Base-by-base conservation (phyloP, 2,329 filamentous ascomycete genomes). In the Gyromitra esculenta region DNA sequence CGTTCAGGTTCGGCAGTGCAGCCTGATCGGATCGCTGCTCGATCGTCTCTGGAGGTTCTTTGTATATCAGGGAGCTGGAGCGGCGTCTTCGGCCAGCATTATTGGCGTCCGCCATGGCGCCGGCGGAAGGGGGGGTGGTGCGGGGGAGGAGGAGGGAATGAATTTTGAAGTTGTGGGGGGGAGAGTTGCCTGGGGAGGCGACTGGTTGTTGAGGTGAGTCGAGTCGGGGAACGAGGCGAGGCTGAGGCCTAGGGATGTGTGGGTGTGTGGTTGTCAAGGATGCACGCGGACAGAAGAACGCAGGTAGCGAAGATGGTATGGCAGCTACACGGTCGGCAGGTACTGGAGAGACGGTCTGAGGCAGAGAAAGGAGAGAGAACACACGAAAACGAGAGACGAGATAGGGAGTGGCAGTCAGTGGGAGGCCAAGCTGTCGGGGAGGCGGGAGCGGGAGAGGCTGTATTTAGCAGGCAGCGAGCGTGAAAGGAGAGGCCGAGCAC, bases 1-100 rank as follows among this genome's bases (percentile, higher is more conserved):
- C 94, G 85, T 99, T 99, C 82, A 97, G 86, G 83, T 99, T 99
- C 67, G 96, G 96, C 81, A 97, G 87, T 48, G 93, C 92, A 73
- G 94, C 92, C 87, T 98, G 96, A 85, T 99, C 96, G 83, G 92
- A 97, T 85, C 97, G 93, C 85, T 97, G 96, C 87, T 99, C 96
- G 83, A 97, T 90, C 73, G 95, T 97, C 87, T 99, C 96, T 77
- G 91, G 91, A 71, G 96, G 96, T 85, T 99, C 96, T 83, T 97
- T 94, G 85, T 98, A 98, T 85, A 99, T 94, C 85, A 99, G 91
- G 86, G 95, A 98, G 87, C 95, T 97, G 85, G 96, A 98, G 85
- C 96, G 91, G 87, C 96, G 91, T 88, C 95, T 90, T 85, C 95
- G 89, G 81, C 90, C 91, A 80, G 87, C 86, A 65, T 77, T 50